phyloP scores from a whole-genome alignment of 1,139 yeast species.

The Taphrina confusa region DNA sequence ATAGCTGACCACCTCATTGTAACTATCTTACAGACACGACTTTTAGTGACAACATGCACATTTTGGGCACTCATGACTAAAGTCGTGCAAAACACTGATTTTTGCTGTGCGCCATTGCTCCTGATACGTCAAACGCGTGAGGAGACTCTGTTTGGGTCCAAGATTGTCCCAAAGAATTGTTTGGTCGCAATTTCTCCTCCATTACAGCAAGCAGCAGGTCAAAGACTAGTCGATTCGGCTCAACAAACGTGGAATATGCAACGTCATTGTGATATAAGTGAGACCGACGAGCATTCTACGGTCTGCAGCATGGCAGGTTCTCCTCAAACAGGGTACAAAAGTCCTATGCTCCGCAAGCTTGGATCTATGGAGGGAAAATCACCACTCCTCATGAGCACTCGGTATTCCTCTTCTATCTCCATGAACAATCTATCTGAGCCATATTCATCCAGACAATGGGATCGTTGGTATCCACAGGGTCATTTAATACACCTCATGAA shows the following conservation, averaged over 20 bases:
- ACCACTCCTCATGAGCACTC: conserved; percentile 1
- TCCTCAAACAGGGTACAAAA: background rate
- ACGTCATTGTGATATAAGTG: background rate
- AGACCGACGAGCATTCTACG: background rate
- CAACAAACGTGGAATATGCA: background rate
- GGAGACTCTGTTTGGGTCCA: conserved; percentile 30
- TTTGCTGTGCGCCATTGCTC: conserved; percentile 7
- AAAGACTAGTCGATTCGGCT: background rate
- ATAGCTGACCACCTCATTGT: conserved; percentile 20
- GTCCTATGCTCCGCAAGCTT: background rate
- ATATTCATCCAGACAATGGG: background rate
- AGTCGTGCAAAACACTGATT: background rate
- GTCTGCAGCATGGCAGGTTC: background rate
- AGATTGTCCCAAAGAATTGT: conserved; percentile 17
- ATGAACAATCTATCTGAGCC: background rate
- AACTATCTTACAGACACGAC: conserved; percentile 16
- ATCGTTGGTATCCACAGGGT: conserved; percentile 20
- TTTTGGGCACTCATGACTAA: conserved; percentile 1
- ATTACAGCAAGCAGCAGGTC: background rate
- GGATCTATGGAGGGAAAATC: conserved; percentile 6
- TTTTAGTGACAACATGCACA: conserved; percentile 14
- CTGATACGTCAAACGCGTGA: conserved; percentile 18
- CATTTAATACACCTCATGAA: conserved; percentile 11
- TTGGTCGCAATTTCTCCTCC: conserved; percentile 14
- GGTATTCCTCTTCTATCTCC: conserved; percentile 12